Conservation (phyloP, 2,329 filamentous ascomycete genomes). For the Colletotrichum sublineola region DNA sequence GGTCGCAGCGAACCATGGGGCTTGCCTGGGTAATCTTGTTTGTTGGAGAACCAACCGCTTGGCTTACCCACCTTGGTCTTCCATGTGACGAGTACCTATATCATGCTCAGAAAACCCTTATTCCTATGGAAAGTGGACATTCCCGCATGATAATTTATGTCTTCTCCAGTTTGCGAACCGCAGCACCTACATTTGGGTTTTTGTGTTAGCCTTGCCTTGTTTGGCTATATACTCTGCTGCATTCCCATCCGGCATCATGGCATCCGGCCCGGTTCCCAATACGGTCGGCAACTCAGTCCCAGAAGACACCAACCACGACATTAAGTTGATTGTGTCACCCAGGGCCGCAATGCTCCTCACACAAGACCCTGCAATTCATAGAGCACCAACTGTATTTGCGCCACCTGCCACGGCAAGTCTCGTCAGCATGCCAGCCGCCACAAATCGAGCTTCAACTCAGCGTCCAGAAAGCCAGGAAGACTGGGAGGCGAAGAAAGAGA, state of each 20-base stretch:
- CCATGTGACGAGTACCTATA: background rate
- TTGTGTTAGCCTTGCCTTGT: background rate
- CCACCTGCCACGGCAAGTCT: background rate
- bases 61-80: background rate
- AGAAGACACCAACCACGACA: background rate
- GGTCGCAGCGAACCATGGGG: background rate
- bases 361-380: background rate
- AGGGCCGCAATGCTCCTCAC: background rate
- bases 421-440: accelerated
- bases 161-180: accelerated
- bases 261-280: background rate
- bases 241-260: background rate
- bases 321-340: background rate
- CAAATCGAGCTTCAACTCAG: background rate
- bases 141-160: background rate
- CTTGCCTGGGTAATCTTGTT: background rate
- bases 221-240: background rate
- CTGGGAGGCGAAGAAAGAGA: background rate
- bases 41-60: background rate
- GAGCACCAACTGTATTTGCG: background rate
- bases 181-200: background rate
- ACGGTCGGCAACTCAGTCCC: background rate
- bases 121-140: too few relatives aligned
- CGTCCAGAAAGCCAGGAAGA: background rate
- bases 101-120: background rate